Conservation (phyloP, 2,329 filamentous ascomycete genomes). For the Aspergillaceae sp. region DNA sequence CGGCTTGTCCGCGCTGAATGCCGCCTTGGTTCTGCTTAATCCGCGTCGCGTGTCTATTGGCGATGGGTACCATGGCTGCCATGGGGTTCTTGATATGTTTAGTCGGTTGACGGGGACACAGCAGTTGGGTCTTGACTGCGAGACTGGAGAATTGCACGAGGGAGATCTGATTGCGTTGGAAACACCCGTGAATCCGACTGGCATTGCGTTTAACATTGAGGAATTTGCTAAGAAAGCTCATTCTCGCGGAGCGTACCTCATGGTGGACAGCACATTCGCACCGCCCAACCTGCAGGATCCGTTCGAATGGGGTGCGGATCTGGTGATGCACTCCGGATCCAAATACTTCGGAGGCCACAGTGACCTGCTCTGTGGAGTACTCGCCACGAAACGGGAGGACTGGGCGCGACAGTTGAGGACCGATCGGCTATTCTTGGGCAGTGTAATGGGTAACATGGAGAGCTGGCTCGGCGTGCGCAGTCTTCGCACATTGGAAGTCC, state of each 20-base stretch:
- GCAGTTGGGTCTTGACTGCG: conserved; percentile 62
- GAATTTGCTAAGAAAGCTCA: conserved; percentile 66
- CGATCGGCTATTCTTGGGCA: conserved; percentile 71
- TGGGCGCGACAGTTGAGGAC: conserved; percentile 54
- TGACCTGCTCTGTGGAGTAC: conserved; percentile 81
- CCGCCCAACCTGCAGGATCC: conserved; percentile 85
- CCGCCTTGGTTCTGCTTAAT: conserved; percentile 72
- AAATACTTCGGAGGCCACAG: conserved; percentile 97
- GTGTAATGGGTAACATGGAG: conserved; percentile 81
- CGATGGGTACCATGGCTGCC: conserved; percentile 86
- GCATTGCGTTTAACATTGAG: conserved; percentile 66
- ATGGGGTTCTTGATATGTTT: conserved; percentile 70
- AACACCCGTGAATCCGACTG: conserved; percentile 86
- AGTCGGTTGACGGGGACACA: conserved; percentile 66
- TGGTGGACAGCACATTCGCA: conserved; percentile 85
- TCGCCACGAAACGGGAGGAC: conserved; percentile 53
- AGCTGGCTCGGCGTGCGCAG: conserved; percentile 86
- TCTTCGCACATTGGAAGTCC: conserved; percentile 73
- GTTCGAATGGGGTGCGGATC: conserved; percentile 69
- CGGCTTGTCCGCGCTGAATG: conserved; percentile 82
- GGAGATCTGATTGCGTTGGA: conserved; percentile 88
- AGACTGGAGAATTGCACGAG: conserved; percentile 55
- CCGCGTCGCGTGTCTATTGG: conserved; percentile 75
- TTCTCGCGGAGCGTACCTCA: conserved; percentile 62
- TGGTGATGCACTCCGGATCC: conserved; percentile 86